Evolutionary conservation across 495 filamentous ascomycete genomes (phyloP), one percentile per base, ranked within the genome.

Genomic region (Talaromyces nanjingensis): DNA sequence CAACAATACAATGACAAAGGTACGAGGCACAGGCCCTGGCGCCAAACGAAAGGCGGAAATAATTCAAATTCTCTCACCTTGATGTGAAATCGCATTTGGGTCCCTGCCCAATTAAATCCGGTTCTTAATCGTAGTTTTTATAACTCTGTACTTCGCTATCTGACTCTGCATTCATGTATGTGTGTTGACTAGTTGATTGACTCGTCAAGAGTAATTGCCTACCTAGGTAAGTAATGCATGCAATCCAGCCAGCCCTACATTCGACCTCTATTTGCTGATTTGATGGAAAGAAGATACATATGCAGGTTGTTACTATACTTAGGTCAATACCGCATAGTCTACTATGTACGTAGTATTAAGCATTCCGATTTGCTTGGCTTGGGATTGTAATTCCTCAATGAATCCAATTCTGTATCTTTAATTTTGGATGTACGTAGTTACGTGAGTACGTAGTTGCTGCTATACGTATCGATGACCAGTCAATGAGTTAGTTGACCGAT

Each of bases 211-310:
- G 39, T 45, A 45, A n/a, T 45, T 49, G 45, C 45, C 45, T 49
- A 49, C 18, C 45, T 49, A 49, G 45, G 45, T 20, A 49, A 49
- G 45, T 49, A 49, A 49, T 20, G 45, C 60, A 61, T 11, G 57
- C 34, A 24, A 59, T 42, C 56, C 37, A 58, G 63, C 58, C 39
- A 64, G 52, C 31, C 64, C 42, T 56, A 57, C 37, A 58, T 68
- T 63, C 63, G 22, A 55, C 56, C 57, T 67, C 22, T 72, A 65
- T 49, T 49, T 9, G 45, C 45, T 49, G 45, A 20, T 20, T 33
- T 6, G 45, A 49, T 7, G 45, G n/a, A 9, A 20, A 22, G 11
- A 16, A 45, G 42, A 45, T n/a, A 45, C 29, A 31, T 31, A 37
- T 18, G 39, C 39, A 45, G 14, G 14, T 18, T 45, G 39, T 18